phyloP scores from a whole-genome alignment of 208 protist genomes.

The Naegleria fowleri region DNA sequence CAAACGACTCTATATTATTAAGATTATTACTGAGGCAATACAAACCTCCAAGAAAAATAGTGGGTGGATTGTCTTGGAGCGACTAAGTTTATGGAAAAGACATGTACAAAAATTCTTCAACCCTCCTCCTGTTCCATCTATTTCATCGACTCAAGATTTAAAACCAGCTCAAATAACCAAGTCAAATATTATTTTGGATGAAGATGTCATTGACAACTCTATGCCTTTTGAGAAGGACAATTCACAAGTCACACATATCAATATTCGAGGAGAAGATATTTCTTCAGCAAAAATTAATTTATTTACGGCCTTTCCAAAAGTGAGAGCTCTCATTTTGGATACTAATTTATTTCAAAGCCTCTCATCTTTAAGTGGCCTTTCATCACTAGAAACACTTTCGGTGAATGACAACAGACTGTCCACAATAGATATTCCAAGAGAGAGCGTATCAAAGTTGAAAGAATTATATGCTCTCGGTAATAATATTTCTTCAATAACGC shows the following conservation, averaged over 20 bases:
- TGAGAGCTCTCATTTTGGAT: neutral
- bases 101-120: neutral
- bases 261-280: neutral
- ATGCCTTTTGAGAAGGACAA: neutral
- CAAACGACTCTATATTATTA: neutral
- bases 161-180: neutral
- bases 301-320: neutral
- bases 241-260: neutral
- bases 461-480: neutral
- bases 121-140: neutral
- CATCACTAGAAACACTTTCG: neutral
- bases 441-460: neutral
- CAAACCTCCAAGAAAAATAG: neutral
- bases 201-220: neutral
- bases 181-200: neutral
- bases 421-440: neutral
- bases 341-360: neutral
- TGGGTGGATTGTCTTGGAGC: neutral
- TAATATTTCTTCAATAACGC: neutral
- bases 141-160: neutral
- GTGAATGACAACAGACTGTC: neutral
- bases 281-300: neutral
- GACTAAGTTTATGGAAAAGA: neutral
- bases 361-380: neutral
- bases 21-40: neutral